phyloP scores from a whole-genome alignment of 129 eudicot genomes.

The Flaveria sonorensis region DNA sequence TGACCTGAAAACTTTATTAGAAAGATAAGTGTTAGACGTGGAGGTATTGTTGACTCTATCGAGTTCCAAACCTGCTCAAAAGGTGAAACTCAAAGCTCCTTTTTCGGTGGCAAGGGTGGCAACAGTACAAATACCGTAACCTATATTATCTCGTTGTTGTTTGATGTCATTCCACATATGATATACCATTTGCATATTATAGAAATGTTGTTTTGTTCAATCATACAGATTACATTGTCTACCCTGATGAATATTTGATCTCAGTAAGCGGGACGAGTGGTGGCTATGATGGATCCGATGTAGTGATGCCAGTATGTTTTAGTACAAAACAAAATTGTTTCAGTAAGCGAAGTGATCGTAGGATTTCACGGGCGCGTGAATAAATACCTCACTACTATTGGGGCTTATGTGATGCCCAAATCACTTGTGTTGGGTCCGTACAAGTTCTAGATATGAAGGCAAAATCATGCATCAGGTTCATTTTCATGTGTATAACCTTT shows the following conservation, averaged over 20 bases:
- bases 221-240: neutral
- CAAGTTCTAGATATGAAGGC: neutral
- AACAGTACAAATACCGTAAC: neutral
- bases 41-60: neutral
- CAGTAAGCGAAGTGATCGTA: constrained; percentile 17
- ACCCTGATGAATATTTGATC: neutral
- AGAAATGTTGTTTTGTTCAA: neutral
- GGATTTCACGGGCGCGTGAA: neutral
- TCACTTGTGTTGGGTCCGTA: neutral
- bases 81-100: neutral
- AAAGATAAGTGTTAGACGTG: neutral
- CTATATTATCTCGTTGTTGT: neutral
- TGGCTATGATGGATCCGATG: neutral
- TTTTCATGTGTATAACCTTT: neutral
- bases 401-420: neutral
- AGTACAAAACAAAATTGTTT: constrained; percentile 19
- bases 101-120: neutral
- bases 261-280: neutral
- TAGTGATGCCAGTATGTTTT: neutral
- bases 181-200: neutral
- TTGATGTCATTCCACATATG: too few relatives aligned
- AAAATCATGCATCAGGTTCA: neutral
- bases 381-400: neutral
- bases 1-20: neutral
- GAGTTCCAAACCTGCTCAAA: neutral